phyloP scores from a whole-genome alignment of 345 rosid genomes.

The Rhizophora mangle region DNA sequence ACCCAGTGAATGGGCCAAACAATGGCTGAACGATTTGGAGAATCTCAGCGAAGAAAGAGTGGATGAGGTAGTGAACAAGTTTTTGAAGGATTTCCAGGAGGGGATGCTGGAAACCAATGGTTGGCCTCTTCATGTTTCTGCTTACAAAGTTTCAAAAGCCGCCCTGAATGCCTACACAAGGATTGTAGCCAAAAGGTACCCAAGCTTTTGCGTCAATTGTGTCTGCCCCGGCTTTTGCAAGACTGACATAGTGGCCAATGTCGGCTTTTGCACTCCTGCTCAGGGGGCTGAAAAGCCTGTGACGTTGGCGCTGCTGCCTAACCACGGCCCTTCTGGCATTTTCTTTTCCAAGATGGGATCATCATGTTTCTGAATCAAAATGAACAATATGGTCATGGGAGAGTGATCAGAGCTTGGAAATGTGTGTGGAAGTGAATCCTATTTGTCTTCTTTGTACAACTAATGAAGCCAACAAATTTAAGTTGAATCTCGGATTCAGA shows the following conservation, averaged over 20 bases:
- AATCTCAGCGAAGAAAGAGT: conserved; percentile 33
- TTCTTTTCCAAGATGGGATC: conserved; percentile 22
- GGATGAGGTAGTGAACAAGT: conserved; percentile 26
- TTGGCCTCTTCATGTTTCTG: conserved; percentile 34
- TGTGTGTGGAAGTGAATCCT: no score
- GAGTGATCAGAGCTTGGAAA: not conserved
- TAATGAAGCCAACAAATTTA: no score
- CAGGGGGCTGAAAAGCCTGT: conserved; percentile 37
- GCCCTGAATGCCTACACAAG: conserved; percentile 35
- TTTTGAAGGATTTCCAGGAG: conserved; percentile 28
- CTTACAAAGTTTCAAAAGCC: conserved; percentile 30
- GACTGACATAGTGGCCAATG: conserved; percentile 31
- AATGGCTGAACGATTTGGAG: conserved; percentile 19
- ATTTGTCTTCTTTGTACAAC: no score
- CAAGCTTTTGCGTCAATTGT: conserved; percentile 24
- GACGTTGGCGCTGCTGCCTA: conserved; percentile 32
- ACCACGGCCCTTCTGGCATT: conserved; percentile 32
- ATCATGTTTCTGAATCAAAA: conserved; percentile 4
- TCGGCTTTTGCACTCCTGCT: conserved; percentile 19
- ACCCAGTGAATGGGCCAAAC: conserved; percentile 25
- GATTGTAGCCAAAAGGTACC: conserved; percentile 36
- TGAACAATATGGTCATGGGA: not conserved
- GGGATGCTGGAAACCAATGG: conserved; percentile 25
- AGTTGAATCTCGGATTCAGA: no score
- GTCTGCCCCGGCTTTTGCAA: conserved; percentile 37